These are phyloP conservation scores for Mycena rebaudengoi DNA, from an alignment of 768 basidiomycete species.

Conservation along the genomic window DNA sequence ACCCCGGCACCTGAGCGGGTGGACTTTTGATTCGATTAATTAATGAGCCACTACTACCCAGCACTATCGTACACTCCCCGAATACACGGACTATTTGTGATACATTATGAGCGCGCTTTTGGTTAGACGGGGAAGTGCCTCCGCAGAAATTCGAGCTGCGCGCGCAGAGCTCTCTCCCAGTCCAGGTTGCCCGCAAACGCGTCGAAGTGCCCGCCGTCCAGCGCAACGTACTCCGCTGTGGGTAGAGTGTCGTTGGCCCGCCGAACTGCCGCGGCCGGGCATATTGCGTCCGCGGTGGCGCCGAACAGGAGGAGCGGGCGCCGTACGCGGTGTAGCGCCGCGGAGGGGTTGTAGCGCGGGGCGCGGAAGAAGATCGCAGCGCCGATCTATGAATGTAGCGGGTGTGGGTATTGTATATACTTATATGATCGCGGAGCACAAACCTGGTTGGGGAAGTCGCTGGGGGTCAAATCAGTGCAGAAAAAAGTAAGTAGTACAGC, in stretches of 20 bases:
- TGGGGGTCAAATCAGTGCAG: background rate
- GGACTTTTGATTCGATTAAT: too few species aligned
- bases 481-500: background rate
- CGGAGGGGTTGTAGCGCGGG: slow-evolving; percentile 19
- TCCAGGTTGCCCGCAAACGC: slow-evolving; percentile 23
- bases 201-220: slow-evolving; percentile 31
- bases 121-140: slow-evolving; percentile 25
- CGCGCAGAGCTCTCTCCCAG: slow-evolving; percentile 23
- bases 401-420: background rate
- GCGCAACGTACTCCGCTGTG: slow-evolving; percentile 24
- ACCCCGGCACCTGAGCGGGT: slow-evolving; percentile 21
- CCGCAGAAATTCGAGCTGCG: slow-evolving; percentile 28
- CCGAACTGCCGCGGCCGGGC: slow-evolving; percentile 18
- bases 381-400: slow-evolving; percentile 3
- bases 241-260: slow-evolving; percentile 7
- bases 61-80: too few species aligned
- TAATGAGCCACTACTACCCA: too few species aligned
- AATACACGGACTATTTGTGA: too few species aligned
- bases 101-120: too few species aligned
- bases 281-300: slow-evolving; percentile 24
- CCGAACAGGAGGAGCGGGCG: slow-evolving; percentile 31
- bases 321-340: slow-evolving; percentile 22
- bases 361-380: slow-evolving; percentile 28
- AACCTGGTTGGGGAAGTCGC: slow-evolving; percentile 23
- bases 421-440: background rate